phyloP scores from a whole-genome alignment of 768 basidiomycete species.

The Leucogyrophana mollusca region DNA sequence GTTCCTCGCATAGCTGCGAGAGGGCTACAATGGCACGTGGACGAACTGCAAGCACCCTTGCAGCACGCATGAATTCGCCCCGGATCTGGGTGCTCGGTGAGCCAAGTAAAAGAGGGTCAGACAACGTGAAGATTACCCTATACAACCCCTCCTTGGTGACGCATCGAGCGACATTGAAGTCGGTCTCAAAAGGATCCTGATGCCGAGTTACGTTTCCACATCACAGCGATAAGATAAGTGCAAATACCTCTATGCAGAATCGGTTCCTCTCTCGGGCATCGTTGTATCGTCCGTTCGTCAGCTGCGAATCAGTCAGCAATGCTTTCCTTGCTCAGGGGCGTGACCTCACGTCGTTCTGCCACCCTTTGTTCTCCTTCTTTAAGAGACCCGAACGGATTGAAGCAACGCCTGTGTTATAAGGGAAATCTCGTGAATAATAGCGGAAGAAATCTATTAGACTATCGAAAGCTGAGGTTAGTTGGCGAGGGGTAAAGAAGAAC shows the following conservation, averaged over 20 bases:
- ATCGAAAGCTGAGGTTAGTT: slow-evolving; percentile 6
- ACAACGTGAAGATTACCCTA: slow-evolving; percentile 49
- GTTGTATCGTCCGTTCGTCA: slow-evolving; percentile 55
- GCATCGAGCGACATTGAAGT: slow-evolving; percentile 95
- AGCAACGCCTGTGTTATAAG: slow-evolving; percentile 87
- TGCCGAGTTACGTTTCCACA: slow-evolving; percentile 3
- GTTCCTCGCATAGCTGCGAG: slow-evolving; percentile 90
- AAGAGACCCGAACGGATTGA: slow-evolving; percentile 87
- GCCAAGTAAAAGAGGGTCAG: background rate
- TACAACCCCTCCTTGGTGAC: slow-evolving; percentile 97
- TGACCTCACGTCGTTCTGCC: slow-evolving; percentile 84
- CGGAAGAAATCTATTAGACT: slow-evolving; percentile 98
- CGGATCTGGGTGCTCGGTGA: slow-evolving; percentile 66
- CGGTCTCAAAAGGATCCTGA: slow-evolving; percentile 95
- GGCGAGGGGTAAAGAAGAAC: background rate
- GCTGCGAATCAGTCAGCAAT: slow-evolving; percentile 28
- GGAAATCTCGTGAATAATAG: slow-evolving; percentile 92
- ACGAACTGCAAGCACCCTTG: slow-evolving; percentile 75
- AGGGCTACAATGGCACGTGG: slow-evolving; percentile 81
- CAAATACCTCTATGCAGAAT: slow-evolving; percentile 87
- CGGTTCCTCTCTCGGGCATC: slow-evolving; percentile 87
- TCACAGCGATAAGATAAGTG: background rate
- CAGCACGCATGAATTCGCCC: slow-evolving; percentile 97
- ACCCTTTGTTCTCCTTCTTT: slow-evolving; percentile 91
- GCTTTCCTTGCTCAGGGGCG: background rate